Conservation (phyloP, 1,284 basidiomycete species). For the Rhizoctonia solani region DNA sequence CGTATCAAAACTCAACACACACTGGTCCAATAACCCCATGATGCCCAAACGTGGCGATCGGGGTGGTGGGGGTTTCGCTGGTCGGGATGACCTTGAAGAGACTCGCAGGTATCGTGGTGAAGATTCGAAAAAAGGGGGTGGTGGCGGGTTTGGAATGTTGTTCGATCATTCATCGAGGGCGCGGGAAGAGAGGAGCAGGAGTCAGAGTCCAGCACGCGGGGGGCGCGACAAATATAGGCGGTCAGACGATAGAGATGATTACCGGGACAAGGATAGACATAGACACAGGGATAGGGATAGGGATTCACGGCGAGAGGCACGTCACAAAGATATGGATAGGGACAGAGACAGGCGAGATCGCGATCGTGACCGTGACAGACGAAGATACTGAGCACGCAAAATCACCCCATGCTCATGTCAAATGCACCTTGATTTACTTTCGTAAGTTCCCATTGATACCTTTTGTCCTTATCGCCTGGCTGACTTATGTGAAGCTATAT, state of each 20-base stretch:
- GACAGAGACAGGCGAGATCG: conserved; percentile 38
- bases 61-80: conserved; percentile 58
- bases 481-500: not conserved
- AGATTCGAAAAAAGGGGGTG: conserved; percentile 43
- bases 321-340: conserved; percentile 39
- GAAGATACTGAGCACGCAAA: not conserved
- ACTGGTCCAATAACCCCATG: conserved; percentile 74
- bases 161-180: conserved; percentile 56
- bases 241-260: conserved; percentile 38
- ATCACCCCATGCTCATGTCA: not conserved
- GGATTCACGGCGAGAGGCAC: conserved; percentile 37
- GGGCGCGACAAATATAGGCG: conserved; percentile 5
- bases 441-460: conserved; percentile 1
- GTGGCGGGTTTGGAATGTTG: conserved; percentile 66
- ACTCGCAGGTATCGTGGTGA: conserved; percentile 66
- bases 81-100: conserved; percentile 70
- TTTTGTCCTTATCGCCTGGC: too few species aligned
- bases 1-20: conserved; percentile 72
- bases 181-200: conserved; percentile 37
- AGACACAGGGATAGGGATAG: conserved; percentile 33
- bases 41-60: conserved; percentile 51
- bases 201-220: conserved; percentile 9
- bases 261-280: conserved; percentile 39
- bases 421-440: not conserved
- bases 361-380: conserved; percentile 42